Base-by-base conservation (phyloP, 176 grass and related monocot genomes). In the Carex scoparia region DNA sequence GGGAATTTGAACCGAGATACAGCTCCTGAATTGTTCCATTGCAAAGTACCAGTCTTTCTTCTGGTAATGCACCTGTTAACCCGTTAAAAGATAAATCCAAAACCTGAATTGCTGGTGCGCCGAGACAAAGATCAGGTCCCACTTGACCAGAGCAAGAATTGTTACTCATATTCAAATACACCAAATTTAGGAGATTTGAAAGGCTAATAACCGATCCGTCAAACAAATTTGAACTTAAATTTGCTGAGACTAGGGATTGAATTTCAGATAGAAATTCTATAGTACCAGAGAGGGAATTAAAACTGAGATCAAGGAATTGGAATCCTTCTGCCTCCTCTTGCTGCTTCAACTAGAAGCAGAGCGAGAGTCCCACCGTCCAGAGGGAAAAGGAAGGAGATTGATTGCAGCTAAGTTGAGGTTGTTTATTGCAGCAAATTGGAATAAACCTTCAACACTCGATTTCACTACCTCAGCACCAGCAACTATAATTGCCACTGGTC, bases 221-320 rank as follows among this genome's bases (percentile, higher is more conserved):
- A 83, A 98, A 89, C 6, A 82, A 89, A 84, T 95, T 98, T 44
- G 95, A 94, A 59, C 92, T 94, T 16, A 94, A 83, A 87, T 98
- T 90, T 18, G 64, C 85, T 35, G 28, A 27, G 32, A 85, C 86
- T 58, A 98, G 86, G 0, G 18, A 42, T 6, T 9, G 2, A 7
- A 86, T 10, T 78, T 86, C 79, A n/a, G 60, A 57, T 32, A 93
- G 10, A 14, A 88, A 77, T 55, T 88, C 12, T 23, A 90, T 31
- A 54, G 38, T 35, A 0, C 95, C 91, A 1, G 83, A 84, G 4
- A 94, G 84, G 32, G 86, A 87, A 85, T 98, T 98, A 53, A 62
- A 32, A 89, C 93, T 94, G 75, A 98, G 90, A 87, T 97, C 92
- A 69, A 94, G 82, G 8, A 84, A 80, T 27, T 84, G 48, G 7